phyloP scores from a whole-genome alignment of 2,329 filamentous ascomycete species.

The Fragosphaeria purpurea region DNA sequence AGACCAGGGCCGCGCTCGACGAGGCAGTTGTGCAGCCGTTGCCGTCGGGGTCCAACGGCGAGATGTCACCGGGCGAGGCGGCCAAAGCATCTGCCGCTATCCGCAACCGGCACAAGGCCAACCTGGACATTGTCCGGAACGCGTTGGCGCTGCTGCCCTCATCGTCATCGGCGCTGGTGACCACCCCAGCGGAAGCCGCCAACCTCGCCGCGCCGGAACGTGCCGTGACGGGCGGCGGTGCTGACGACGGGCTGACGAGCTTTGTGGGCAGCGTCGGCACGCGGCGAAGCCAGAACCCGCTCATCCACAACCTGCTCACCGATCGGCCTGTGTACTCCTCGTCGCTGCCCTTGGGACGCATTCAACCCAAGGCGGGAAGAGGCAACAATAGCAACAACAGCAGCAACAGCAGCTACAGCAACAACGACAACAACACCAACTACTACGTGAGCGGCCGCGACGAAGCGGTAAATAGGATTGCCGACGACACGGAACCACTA shows the following conservation, averaged over 20 bases:
- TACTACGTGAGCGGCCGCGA: too few relatives aligned
- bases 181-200: slow-evolving; percentile 76
- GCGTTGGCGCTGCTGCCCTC: slow-evolving; percentile 68
- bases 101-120: slow-evolving; percentile 47
- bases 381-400: background rate
- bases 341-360: slow-evolving; percentile 67
- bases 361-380: slow-evolving; percentile 27
- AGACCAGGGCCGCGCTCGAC: slow-evolving; percentile 54
- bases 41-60: background rate
- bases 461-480: too few relatives aligned
- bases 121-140: slow-evolving; percentile 61
- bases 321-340: slow-evolving; percentile 91
- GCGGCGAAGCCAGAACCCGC: slow-evolving; percentile 57
- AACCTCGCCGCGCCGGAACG: slow-evolving; percentile 25
- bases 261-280: slow-evolving; percentile 43
- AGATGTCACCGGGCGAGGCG: slow-evolving; percentile 10
- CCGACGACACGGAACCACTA: background rate
- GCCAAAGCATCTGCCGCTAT: background rate
- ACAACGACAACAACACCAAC: too few relatives aligned
- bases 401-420: too few relatives aligned
- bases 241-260: slow-evolving; percentile 34
- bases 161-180: slow-evolving; percentile 79
- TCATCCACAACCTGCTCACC: slow-evolving; percentile 92
- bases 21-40: slow-evolving; percentile 6
- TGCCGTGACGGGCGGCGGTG: slow-evolving; percentile 1